Evolutionary conservation across 1,284 basidiomycete species (phyloP).

Genomic region (Ceratobasidium sp.): DNA sequence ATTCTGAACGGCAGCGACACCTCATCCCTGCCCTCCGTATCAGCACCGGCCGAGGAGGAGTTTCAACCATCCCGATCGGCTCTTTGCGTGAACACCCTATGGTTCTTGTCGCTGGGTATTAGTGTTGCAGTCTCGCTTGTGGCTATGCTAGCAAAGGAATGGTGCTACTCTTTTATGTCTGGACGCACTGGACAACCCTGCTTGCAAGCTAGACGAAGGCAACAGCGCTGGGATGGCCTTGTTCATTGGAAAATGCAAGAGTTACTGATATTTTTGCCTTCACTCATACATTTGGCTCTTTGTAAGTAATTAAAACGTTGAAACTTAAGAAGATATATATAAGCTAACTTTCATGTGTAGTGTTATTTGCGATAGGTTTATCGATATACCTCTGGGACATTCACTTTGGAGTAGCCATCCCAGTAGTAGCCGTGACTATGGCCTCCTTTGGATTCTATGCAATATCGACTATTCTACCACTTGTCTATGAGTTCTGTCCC

Average conservation of each 20-base stretch:
- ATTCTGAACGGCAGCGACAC: background rate
- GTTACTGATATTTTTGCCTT: slow-evolving; percentile 12
- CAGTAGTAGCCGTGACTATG: background rate
- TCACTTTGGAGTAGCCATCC: background rate
- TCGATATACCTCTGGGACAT: slow-evolving; percentile 1
- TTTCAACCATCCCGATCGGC: background rate
- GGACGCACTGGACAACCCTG: background rate
- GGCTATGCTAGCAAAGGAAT: background rate
- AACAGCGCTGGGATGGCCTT: slow-evolving; percentile 17
- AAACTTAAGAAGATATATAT: background rate
- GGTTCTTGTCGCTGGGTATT: slow-evolving; percentile 3
- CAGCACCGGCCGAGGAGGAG: background rate
- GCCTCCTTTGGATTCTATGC: background rate
- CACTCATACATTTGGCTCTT: slow-evolving; percentile 9
- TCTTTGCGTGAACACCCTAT: slow-evolving; percentile 18
- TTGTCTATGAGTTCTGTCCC: background rate
- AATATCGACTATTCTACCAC: background rate
- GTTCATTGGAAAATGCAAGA: slow-evolving; percentile 25
- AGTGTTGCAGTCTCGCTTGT: background rate
- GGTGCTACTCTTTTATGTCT: slow-evolving; percentile 11
- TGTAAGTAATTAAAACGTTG: background rate
- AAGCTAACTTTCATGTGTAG: background rate
- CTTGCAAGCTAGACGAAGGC: slow-evolving; percentile 7
- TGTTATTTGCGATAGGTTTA: slow-evolving; percentile 1
- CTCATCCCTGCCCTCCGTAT: background rate